A percentile compares a stretch with the other conserved stretches of the same genome.
phyloP scores from a whole-genome alignment of 2,329 filamentous ascomycete species.

The Dactylellina parvicollis region DNA sequence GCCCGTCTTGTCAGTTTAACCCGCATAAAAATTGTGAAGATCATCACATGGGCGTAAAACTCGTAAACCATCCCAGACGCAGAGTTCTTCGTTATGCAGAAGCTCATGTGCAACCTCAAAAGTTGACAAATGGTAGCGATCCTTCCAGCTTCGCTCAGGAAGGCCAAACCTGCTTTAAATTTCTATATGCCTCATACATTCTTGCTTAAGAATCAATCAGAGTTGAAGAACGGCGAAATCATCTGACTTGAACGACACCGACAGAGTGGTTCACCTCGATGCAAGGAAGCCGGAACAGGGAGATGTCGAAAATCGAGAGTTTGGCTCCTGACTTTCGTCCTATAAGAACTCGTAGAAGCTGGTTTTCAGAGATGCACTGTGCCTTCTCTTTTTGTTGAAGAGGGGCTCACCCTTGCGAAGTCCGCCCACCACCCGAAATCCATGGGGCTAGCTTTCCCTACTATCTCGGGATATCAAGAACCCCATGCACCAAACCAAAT shows the following conservation, averaged over 20 bases:
- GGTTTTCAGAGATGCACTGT: conserved; percentile 38
- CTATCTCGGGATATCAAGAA: conserved; percentile 5
- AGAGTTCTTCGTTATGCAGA: conserved; percentile 35
- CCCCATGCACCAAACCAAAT: neutral
- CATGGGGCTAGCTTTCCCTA: neutral
- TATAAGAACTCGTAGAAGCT: conserved; percentile 47
- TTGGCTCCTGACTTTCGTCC: conserved; percentile 26
- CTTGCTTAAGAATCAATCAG: conserved; percentile 37
- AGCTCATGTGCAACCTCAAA: conserved; percentile 41
- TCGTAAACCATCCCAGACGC: conserved; percentile 25
- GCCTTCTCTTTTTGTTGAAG: conserved; percentile 48
- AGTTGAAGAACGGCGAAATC: conserved; percentile 36
- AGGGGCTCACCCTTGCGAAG: conserved; percentile 38
- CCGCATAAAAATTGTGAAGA: conserved; percentile 32
- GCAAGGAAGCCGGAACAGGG: conserved; percentile 39
- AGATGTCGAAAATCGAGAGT: conserved; percentile 32
- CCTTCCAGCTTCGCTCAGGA: neutral
- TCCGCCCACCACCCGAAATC: conserved; percentile 13
- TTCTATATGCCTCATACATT: conserved; percentile 47
- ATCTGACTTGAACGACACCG: conserved; percentile 54
- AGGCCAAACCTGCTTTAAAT: conserved; percentile 9
- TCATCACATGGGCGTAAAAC: conserved; percentile 51
- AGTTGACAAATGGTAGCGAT: conserved; percentile 39
- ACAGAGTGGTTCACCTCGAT: conserved; percentile 38
- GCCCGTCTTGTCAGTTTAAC: conserved; percentile 48